A percentile compares a stretch with the other conserved stretches of the same genome.
Conservation (phyloP, 2,329 filamentous ascomycete genomes). For the Colletotrichum noveboracense region DNA sequence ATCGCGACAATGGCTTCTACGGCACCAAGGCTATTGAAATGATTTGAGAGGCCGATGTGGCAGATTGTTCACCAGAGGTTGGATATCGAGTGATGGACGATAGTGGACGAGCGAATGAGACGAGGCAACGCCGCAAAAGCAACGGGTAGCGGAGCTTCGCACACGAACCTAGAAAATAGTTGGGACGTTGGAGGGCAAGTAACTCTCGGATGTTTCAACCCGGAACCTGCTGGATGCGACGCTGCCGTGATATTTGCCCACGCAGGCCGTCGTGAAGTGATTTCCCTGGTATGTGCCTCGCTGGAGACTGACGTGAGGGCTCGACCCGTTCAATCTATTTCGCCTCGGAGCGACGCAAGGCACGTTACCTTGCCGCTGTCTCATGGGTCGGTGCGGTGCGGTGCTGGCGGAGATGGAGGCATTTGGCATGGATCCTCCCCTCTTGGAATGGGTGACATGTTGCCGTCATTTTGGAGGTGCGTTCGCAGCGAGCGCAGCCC, state of each 20-base stretch:
- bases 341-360: neutral
- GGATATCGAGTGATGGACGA: neutral
- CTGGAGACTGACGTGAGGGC: neutral
- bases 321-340: neutral
- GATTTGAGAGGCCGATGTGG: neutral
- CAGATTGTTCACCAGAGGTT: neutral
- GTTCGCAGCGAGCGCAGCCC: neutral
- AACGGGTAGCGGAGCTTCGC: neutral
- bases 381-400: neutral
- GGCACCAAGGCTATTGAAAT: neutral
- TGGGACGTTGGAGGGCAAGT: neutral
- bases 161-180: constrained; percentile 3
- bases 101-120: neutral
- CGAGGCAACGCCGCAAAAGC: neutral
- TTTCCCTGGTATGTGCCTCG: neutral
- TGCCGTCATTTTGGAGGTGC: neutral
- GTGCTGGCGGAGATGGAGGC: neutral
- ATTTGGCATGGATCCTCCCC: neutral
- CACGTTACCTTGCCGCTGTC: neutral
- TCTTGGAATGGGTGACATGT: constrained; percentile 11
- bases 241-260: neutral
- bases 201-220: constrained; percentile 5
- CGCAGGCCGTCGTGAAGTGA: neutral
- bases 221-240: constrained; percentile 3
- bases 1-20: neutral